Base-by-base conservation (phyloP, 1,284 basidiomycete species). In the Sporisorium scitamineum region DNA sequence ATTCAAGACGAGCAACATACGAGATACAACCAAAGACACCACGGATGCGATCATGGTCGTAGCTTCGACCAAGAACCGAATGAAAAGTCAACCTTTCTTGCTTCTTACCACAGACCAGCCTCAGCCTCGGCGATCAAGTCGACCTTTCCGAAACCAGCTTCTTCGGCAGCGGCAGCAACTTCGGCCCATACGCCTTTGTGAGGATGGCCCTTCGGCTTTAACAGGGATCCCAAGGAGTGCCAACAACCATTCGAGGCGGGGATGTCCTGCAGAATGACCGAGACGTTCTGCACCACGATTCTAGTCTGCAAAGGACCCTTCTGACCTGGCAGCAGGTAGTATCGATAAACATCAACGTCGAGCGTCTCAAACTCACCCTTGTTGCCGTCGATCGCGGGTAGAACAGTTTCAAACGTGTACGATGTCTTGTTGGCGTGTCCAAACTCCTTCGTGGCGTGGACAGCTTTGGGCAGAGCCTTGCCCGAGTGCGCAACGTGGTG, bases 161-260 rank as follows among this genome's bases (percentile, higher is more conserved):
- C 34, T 26, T 68, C 53, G 3, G 78, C 67, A 14, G 60, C 74
- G 1, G 20, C 31, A 14, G 64, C 68, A 1, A 79, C 59, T 13
- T 73, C 63, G 5, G 64, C 71, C 79, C 79, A 81, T 18, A 80
- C 16, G 5, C 73, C 73, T 39, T 71, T 61, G 34, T 70, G 44
- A 16, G 70, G 70, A 20, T 77, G 75, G 13, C 66, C 70, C 59
- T 80, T 74, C 16, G 79, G 79, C 39, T 48, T 61, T 47, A 80
- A 31, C 16, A 80, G 57, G n/a, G 85, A 86, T 53, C 87, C 84
- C 34, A 92, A 75, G 27, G 89, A 85, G 81, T 92, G 91, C n/a
- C 24, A 89, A 84, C 24, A 88, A 20, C 91, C 91, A 76, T 92
- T 92, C 37, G 89, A 83, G 8, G 88, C 87, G 0, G 89, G 88